These are phyloP conservation scores for Sporothrix sp. DNA, from an alignment of 2,329 filamentous ascomycete genomes.

Conservation along the genomic window DNA sequence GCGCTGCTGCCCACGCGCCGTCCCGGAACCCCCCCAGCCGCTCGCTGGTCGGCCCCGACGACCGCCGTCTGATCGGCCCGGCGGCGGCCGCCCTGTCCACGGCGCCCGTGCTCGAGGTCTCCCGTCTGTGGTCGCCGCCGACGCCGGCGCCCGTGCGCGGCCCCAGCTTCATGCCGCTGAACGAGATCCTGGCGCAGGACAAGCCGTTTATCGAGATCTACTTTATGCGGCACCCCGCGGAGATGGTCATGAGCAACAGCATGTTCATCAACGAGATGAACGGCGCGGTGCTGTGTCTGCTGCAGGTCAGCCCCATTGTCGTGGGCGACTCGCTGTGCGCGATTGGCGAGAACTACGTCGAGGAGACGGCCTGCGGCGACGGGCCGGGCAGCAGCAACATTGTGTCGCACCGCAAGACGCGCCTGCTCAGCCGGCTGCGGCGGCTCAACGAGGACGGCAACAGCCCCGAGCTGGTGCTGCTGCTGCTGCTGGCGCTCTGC, in stretches of 20 bases:
- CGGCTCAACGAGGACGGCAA: constrained; percentile 12
- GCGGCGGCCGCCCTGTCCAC: background rate
- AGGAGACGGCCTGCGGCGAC: constrained; percentile 2
- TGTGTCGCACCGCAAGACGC: constrained; percentile 11
- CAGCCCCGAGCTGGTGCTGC: constrained; percentile 13
- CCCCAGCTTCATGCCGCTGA: constrained; percentile 13
- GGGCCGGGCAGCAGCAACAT: background rate
- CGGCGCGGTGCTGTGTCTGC: constrained; percentile 12
- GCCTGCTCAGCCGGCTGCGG: constrained; percentile 11
- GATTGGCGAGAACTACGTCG: constrained; percentile 17
- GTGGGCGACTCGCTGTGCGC: constrained; percentile 16
- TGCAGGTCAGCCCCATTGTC: constrained; percentile 13
- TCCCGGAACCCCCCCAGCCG: background rate
- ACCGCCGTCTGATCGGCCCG: constrained; percentile 6
- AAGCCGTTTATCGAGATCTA: constrained; percentile 16
- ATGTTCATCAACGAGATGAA: constrained; percentile 18
- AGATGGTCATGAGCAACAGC: constrained; percentile 16
- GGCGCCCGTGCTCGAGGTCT: constrained; percentile 10
- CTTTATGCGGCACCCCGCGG: constrained; percentile 15
- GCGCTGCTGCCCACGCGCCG: background rate
- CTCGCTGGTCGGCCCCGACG: constrained; percentile 6
- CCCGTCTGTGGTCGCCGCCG: constrained; percentile 3
- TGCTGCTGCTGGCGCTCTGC: constrained; percentile 14
- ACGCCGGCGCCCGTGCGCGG: constrained; percentile 9
- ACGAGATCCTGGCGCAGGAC: constrained; percentile 12